Percentiles rank a stretch among this genome's conserved stretches.
Conservation (phyloP, 1,284 basidiomycete genomes). For the Cryptococcus hybrid region DNA sequence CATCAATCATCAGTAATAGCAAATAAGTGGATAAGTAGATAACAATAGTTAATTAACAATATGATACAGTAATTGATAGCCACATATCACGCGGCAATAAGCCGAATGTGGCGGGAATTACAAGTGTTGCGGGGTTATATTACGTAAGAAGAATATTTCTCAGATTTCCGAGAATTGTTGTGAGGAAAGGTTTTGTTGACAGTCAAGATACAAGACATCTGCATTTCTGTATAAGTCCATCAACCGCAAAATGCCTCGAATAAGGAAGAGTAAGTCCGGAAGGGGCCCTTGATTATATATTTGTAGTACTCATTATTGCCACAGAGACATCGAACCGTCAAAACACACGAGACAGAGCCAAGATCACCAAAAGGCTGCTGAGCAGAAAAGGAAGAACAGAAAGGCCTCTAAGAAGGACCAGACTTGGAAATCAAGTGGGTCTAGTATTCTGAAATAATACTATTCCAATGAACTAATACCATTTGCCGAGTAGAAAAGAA, state of each 20-base stretch:
- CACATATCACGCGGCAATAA: too few relatives aligned
- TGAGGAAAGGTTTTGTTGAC: neutral
- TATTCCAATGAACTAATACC: neutral
- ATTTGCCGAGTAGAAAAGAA: conserved; percentile 60
- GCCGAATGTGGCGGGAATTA: neutral
- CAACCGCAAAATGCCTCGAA: conserved; percentile 62
- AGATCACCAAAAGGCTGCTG: conserved; percentile 76
- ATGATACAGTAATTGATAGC: too few relatives aligned
- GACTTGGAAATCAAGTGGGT: conserved; percentile 89
- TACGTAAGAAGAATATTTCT: conserved; percentile 16
- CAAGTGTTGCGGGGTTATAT: conserved; percentile 3
- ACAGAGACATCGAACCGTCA: conserved; percentile 82
- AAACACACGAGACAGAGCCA: conserved; percentile 70
- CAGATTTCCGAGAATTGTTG: neutral
- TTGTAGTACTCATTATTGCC: conserved; percentile 1
- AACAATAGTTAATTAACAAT: too few relatives aligned
- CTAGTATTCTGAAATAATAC: neutral
- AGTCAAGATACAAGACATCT: neutral
- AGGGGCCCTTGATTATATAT: neutral
- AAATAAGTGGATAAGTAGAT: too few relatives aligned
- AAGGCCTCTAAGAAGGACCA: conserved; percentile 78
- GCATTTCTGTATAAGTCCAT: neutral
- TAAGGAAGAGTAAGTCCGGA: conserved; percentile 65
- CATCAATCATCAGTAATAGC: too few relatives aligned
- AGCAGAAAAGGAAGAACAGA: conserved; percentile 72